phyloP scores from a whole-genome alignment of 176 grass and related monocot species.

The Neostapfia colusana region DNA sequence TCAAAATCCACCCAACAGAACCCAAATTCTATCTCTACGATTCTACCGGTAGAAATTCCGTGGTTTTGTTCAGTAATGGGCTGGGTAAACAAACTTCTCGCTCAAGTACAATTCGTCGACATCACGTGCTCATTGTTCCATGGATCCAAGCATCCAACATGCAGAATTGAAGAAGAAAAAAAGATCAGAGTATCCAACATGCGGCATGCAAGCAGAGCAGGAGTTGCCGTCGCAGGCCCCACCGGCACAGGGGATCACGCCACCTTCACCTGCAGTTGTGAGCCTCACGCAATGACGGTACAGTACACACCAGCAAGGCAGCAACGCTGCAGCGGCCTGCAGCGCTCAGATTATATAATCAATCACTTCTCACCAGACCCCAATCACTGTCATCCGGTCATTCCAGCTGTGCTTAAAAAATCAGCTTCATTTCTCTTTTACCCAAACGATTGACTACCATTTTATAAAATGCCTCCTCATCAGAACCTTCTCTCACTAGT shows the following conservation, averaged over 20 bases:
- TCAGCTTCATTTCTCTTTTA: constrained; percentile 2
- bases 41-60: no score
- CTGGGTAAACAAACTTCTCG: not conserved
- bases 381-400: constrained; percentile 10
- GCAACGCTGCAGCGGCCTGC: not conserved
- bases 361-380: constrained; percentile 38
- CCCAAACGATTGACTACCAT: constrained; percentile 46
- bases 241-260: constrained; percentile 5
- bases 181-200: not conserved
- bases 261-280: constrained; percentile 28
- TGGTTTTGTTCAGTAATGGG: not conserved
- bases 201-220: not conserved
- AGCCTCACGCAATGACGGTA: constrained; percentile 30
- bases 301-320: not conserved
- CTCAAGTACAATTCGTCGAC: constrained; percentile 11
- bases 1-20: not conserved
- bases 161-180: not conserved
- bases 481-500: constrained; percentile 23
- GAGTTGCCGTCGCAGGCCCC: constrained; percentile 28
- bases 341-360: constrained; percentile 19
- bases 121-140: constrained; percentile 6
- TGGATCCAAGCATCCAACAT: constrained; percentile 28
- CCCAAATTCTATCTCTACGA: not conserved
- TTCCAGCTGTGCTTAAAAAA: constrained; percentile 21
- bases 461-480: constrained; percentile 38